Evolutionary conservation across 495 filamentous ascomycete species (phyloP).

Genomic region (Pyrenopolyporus hunteri): DNA sequence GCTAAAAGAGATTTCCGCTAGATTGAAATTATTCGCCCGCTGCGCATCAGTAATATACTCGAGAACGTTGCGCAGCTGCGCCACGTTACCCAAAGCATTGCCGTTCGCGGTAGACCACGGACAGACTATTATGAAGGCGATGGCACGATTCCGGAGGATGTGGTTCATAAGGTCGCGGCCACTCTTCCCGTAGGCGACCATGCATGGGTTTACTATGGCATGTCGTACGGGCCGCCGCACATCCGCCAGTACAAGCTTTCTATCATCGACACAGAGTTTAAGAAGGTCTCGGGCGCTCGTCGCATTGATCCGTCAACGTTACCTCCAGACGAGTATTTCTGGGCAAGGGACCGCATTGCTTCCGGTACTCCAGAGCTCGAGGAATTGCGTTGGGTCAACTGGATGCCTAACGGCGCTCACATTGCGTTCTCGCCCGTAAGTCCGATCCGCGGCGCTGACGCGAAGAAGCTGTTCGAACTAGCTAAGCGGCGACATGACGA

Average conservation of each 20-base stretch:
- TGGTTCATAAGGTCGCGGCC: conserved; percentile 46
- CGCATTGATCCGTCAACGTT: conserved; percentile 47
- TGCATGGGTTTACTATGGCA: conserved; percentile 60
- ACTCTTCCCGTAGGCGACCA: conserved; percentile 50
- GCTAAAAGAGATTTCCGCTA: conserved; percentile 1
- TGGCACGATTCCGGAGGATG: conserved; percentile 47
- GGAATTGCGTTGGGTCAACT: conserved; percentile 61
- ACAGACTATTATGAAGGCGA: conserved; percentile 51
- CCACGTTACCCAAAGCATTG: conserved; percentile 57
- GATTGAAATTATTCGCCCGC: conserved; percentile 58
- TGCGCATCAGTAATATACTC: conserved; percentile 57
- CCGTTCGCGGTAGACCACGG: conserved; percentile 51
- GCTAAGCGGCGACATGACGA: conserved; percentile 43
- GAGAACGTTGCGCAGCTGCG: conserved; percentile 63
- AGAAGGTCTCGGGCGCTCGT: conserved; percentile 46
- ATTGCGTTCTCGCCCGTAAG: conserved; percentile 60
- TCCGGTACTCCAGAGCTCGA: conserved; percentile 53
- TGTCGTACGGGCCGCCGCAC: conserved; percentile 47
- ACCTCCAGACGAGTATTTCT: conserved; percentile 43
- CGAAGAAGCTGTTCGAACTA: conserved; percentile 40
- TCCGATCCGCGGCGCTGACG: conserved; percentile 51
- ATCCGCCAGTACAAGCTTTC: conserved; percentile 42
- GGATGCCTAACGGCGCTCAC: conserved; percentile 60
- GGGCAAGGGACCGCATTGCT: conserved; percentile 46
- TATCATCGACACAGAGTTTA: conserved; percentile 48